Conservation (phyloP, 176 grass and related monocot genomes). For the Eremochloa ophiuroides region DNA sequence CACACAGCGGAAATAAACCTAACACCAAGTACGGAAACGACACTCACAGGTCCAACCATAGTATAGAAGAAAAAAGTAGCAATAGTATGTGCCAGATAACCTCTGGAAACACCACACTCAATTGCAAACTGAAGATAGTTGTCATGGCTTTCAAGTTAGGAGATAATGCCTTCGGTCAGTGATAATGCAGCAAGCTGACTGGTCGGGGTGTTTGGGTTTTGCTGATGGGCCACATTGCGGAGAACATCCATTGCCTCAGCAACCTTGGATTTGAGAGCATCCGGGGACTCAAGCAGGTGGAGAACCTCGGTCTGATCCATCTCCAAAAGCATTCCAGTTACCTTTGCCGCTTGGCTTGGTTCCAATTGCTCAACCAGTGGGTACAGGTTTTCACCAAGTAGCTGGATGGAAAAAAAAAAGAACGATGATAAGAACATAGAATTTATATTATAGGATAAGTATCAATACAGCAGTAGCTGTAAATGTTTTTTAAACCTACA, state of each 20-base stretch:
- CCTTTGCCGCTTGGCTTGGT: conserved; percentile 73
- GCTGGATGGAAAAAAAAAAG: conserved; percentile 27
- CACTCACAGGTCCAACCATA: conserved; percentile 28
- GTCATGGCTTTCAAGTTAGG: conserved; percentile 27
- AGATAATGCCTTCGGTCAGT: conserved; percentile 47
- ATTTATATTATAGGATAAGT: background rate
- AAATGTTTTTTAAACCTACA: background rate
- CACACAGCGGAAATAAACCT: conserved; percentile 4
- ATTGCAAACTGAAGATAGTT: background rate
- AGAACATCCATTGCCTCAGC: conserved; percentile 93
- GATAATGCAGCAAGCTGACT: conserved; percentile 67
- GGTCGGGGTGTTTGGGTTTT: conserved; percentile 48
- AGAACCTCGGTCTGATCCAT: conserved; percentile 97
- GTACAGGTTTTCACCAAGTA: conserved; percentile 90
- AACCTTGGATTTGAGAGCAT: conserved; percentile 85
- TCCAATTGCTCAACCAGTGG: conserved; percentile 86
- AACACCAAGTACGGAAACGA: conserved; percentile 24
- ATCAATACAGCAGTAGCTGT: background rate
- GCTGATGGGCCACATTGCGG: conserved; percentile 63
- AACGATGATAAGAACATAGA: background rate
- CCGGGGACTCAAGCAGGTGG: conserved; percentile 81
- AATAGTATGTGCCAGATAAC: conserved; percentile 23
- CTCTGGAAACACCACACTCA: conserved; percentile 20
- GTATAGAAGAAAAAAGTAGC: background rate
- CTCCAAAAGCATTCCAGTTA: conserved; percentile 90